phyloP scores from a whole-genome alignment of 2,329 filamentous ascomycete species.

The Amesomyces nigricolor region DNA sequence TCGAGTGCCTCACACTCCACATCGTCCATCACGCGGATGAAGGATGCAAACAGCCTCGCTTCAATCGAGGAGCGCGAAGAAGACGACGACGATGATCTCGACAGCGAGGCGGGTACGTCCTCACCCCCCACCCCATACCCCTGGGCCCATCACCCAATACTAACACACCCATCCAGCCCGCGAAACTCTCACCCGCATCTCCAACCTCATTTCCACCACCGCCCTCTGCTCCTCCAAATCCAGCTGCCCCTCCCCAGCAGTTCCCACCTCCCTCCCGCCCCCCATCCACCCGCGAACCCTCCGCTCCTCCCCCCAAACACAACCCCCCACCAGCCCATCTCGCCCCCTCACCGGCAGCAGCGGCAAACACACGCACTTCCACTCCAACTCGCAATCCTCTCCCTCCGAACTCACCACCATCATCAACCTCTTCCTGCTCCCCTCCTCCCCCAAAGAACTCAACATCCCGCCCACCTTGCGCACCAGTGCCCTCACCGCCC shows the following conservation, averaged over 20 bases:
- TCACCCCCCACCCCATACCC: background rate
- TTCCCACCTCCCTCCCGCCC: slow-evolving; percentile 2
- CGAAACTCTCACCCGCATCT: slow-evolving; percentile 33
- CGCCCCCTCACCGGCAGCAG: slow-evolving; percentile 4
- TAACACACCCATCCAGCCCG: slow-evolving; percentile 21
- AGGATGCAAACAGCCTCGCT: slow-evolving; percentile 17
- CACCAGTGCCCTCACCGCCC: slow-evolving; percentile 33
- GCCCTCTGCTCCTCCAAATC: slow-evolving; percentile 17
- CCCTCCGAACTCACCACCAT: slow-evolving; percentile 36
- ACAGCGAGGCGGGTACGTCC: slow-evolving; percentile 31
- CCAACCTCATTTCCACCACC: slow-evolving; percentile 23
- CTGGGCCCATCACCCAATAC: background rate
- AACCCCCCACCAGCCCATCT: slow-evolving; percentile 14
- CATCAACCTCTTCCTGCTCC: slow-evolving; percentile 37
- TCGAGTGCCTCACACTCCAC: slow-evolving; percentile 28
- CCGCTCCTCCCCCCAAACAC: slow-evolving; percentile 7
- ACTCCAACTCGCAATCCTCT: slow-evolving; percentile 14
- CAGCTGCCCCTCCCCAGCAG: slow-evolving; percentile 3
- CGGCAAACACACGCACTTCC: background rate
- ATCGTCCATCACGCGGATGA: slow-evolving; percentile 25
- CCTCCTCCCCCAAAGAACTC: slow-evolving; percentile 41
- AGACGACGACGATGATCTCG: slow-evolving; percentile 4
- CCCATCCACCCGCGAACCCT: background rate
- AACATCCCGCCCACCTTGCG: slow-evolving; percentile 42
- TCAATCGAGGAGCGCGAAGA: background rate